Base-by-base conservation (phyloP, 805 yeast species). In the Wilhelminamyces savonicus region DNA sequence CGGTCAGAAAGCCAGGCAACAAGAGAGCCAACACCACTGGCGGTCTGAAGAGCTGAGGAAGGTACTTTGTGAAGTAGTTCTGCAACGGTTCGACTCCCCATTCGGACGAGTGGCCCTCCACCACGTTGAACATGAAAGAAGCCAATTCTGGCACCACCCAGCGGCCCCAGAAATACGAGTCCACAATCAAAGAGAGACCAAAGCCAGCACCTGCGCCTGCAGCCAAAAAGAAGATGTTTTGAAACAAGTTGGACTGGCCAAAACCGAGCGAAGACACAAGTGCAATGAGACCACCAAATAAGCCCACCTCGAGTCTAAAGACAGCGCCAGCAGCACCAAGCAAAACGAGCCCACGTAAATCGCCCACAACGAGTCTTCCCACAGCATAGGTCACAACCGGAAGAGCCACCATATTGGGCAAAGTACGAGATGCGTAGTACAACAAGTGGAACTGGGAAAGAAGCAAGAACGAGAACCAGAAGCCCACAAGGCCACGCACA, bases 61-160 rank as follows among this genome's bases (percentile, higher is more conserved):
- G 43, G 41, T 76, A 73, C 28, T 63, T 66, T 3, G 69, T 53
- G 43, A 86, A 78, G 55, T 90, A 90, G 1, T 83, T 71, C 21
- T 54, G 37, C 43, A 68, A 71, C 4, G 97, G 94, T 50, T 83
- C 88, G 2, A 68, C 69, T 0, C 97, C 97, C 97, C 97, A 90
- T 11, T 75, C 65, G 2, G 71, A 52, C 1, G 94, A 66, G 23
- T 82, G 74, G 2, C 94, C 94, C 7, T 71, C 53, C n/a, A 87
- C 35, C 2, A 84, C 82, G 52, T 90, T 90, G 60, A 74, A 88
- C 10, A 74, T 29, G 45, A 88, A 78, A 0, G 90, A 74, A 28
- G 69, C 70, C 2, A 84, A 31, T 53, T 88, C 97, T 1, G 97
- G 97, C 19, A 83, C 52, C n/a, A 73, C 54, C 14, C 28, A 36